These are phyloP conservation scores for Astragalus glycyphyllos DNA, from an alignment of 306 rosid species.

Conservation along the genomic window DNA sequence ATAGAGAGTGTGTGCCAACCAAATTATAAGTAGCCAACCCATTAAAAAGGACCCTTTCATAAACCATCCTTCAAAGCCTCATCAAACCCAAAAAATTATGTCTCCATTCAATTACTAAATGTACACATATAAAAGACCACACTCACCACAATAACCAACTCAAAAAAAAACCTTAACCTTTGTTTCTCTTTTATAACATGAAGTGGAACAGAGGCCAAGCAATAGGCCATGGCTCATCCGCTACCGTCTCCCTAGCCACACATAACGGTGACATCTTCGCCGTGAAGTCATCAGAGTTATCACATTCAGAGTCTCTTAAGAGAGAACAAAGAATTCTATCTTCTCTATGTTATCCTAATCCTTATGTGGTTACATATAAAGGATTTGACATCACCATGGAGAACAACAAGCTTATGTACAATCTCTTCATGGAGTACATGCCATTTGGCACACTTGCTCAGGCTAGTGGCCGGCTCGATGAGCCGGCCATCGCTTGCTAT, in stretches of 20 bases:
- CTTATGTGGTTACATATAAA: slow-evolving; percentile 60
- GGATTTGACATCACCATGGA: slow-evolving; percentile 74
- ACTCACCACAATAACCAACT: slow-evolving; percentile 3
- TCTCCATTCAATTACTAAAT: slow-evolving; percentile 4
- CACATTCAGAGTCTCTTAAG: slow-evolving; percentile 54
- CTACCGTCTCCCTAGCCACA: slow-evolving; percentile 76
- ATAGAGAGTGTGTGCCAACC: slow-evolving; percentile 55
- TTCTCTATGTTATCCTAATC: slow-evolving; percentile 63
- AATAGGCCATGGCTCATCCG: slow-evolving; percentile 83
- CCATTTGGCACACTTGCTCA: slow-evolving; percentile 62
- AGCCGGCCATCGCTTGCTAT: slow-evolving; percentile 47
- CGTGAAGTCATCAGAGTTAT: slow-evolving; percentile 74
- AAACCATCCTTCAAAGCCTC: slow-evolving; percentile 27
- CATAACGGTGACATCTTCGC: slow-evolving; percentile 47
- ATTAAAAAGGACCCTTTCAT: slow-evolving; percentile 40
- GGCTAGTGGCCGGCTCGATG: slow-evolving; percentile 51
- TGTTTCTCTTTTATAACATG: slow-evolving; percentile 47
- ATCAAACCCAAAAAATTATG: slow-evolving; percentile 14
- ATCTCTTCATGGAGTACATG: slow-evolving; percentile 79
- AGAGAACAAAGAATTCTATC: slow-evolving; percentile 70
- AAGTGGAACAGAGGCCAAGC: slow-evolving; percentile 74
- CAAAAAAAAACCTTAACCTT: slow-evolving; percentile 5
- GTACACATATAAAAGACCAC: slow-evolving; percentile 28
- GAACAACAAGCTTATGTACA: slow-evolving; percentile 55
- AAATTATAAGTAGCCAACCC: slow-evolving; percentile 63